Base-by-base conservation (phyloP, 2,329 filamentous ascomycete genomes). In the Colletotrichum filicis region DNA sequence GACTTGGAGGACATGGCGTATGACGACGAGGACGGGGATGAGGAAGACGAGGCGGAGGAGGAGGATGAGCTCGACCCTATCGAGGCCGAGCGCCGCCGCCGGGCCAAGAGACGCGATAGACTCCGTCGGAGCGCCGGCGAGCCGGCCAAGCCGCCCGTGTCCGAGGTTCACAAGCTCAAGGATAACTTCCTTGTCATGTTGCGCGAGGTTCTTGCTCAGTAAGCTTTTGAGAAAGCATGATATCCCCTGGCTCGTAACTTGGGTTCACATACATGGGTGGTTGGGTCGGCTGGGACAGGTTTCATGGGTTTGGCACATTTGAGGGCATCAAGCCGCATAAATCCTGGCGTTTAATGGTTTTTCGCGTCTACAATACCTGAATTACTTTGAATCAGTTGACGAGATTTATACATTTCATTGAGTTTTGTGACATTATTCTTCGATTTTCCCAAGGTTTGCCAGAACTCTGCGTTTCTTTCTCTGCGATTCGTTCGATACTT, bases 11-110 rank as follows among this genome's bases (percentile, higher is more conserved):
- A 98, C 74, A 92, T 98, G 82, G 91, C 91, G 57, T 94, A 97
- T 77, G 94, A 94, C 3, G 93, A 95, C 68, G 87, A 84, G 1
- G 87, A 84, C 1, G 90, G 89, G 1, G 91, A 92, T 14, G 89
- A 90, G 6, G 90, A 92, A 71, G 90, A 86, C 1, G 90, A 93
- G 76, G 87, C 93, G n/a, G 92, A 93, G 68, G 90, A 88, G 14
- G 92, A 94, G 65, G 94, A 97, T 70, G 92, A 95, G 71, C 83
- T 94, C 74, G 95, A 98, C 79, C 95, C 96, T 1, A 97, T 99
- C 76, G 92, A 92, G 74, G 94, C 94, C 6, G 97, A 98, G 86
- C 87, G 96, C 73, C 93, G 92, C 78, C 88, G 94, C 73, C 88
- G 96, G 75, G 89, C 91, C 9, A 94, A 92, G 85, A 91, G 89